Conservation (phyloP, 2,329 filamentous ascomycete genomes). For the Alternaria atra region DNA sequence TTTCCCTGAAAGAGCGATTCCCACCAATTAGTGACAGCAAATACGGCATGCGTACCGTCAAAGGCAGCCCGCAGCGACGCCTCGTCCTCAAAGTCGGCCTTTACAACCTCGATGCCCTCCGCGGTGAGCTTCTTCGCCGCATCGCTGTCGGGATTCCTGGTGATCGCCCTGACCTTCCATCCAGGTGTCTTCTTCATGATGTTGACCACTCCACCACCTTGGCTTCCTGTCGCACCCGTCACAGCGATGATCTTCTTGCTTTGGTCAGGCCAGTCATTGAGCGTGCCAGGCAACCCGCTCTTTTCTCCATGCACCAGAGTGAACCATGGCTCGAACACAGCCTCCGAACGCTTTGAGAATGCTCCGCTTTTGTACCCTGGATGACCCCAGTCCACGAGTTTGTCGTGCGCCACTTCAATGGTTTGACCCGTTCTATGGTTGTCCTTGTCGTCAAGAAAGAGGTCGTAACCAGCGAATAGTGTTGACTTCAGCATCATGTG, state of each 20-base stretch:
- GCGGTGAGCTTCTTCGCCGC: conserved; percentile 31
- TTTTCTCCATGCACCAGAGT: conserved; percentile 55
- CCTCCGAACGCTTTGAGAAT: conserved; percentile 53
- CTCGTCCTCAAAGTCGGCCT: conserved; percentile 33
- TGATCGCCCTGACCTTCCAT: conserved; percentile 37
- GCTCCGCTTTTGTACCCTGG: conserved; percentile 54
- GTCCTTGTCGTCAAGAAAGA: conserved; percentile 54
- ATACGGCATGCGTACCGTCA: conserved; percentile 42
- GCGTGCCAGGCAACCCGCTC: conserved; percentile 53
- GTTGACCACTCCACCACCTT: conserved; percentile 39
- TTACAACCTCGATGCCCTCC: conserved; percentile 32
- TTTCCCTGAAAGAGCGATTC: conserved; percentile 44
- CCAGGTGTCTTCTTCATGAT: conserved; percentile 33
- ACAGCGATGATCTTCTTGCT: conserved; percentile 35
- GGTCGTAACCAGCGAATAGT: conserved; percentile 56
- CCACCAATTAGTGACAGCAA: conserved; percentile 56
- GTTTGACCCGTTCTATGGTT: conserved; percentile 53
- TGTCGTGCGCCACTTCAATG: conserved; percentile 56
- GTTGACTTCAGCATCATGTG: conserved; percentile 53
- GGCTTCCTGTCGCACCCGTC: conserved; percentile 40
- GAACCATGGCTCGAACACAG: conserved; percentile 60
- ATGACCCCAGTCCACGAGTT: conserved; percentile 46
- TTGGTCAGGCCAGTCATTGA: conserved; percentile 35
- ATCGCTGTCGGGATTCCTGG: conserved; percentile 29
- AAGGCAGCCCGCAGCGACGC: conserved; percentile 30